Base-by-base conservation (phyloP, 192 early-diverging fungal species). In the Martensiomyces pterosporus region DNA sequence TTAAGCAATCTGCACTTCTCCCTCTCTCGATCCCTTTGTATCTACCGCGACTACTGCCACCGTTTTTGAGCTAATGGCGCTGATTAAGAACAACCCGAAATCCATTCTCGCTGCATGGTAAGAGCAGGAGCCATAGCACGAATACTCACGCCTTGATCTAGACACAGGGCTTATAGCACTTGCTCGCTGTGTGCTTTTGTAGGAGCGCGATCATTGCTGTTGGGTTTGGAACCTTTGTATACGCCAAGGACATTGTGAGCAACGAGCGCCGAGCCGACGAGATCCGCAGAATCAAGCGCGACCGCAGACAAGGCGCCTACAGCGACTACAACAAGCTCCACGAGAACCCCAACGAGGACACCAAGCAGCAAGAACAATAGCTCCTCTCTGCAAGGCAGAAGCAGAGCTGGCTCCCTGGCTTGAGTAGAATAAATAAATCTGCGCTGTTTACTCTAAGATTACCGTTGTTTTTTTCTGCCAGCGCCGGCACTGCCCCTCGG, bases 281-380 rank as follows among this genome's bases (percentile, higher is more conserved):
- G 14, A 73, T 73, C 41, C 63, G 69, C 9, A 53, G 63, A 6
- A 73, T 73, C 54, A 73, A 73, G 47, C 57, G 58, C 9, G 63
- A 73, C 15, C 54, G 69, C 12, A 44, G 69, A 3, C 38, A 45
- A 39, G 24, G 24, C 4, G 69, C 69, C 8, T 73, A 65, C 55
- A 26, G 47, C 3, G 29, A 55, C 14, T 52, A 61, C 39, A 46
- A 57, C 52, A 54, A 51, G 34, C 29, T 39, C 16, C 24, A 55
- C 10, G 34, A 60, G 0, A 38, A 48, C n/a, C 39, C 40, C 3
- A n/a, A n/a, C n/a, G 24, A 54, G 14, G 47, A 46, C 21, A 43
- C 21, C 5, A 0, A 45, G 3, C 21, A n/a, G 26, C 15, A 45
- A 32, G 5, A 43, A 24, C 3, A 24, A 58, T 6, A n/a, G n/a